These are phyloP conservation scores for Alternaria panax DNA, from an alignment of 2,329 filamentous ascomycete species.

Conservation along the genomic window DNA sequence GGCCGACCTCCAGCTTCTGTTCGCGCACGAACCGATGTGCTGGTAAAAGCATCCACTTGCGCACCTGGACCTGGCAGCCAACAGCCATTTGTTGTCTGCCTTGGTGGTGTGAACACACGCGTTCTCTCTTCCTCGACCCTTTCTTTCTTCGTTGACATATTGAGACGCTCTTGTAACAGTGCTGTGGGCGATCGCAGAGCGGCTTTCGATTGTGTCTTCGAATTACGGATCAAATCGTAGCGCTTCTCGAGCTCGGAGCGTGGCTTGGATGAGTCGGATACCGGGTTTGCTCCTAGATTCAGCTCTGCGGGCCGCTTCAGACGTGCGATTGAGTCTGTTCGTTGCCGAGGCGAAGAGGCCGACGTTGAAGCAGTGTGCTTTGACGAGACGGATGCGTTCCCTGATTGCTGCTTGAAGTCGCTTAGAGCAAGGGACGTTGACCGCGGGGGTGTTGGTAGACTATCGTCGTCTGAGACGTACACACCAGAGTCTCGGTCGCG, in stretches of 20 bases:
- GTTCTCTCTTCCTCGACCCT: conserved; percentile 29
- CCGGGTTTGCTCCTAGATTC: conserved; percentile 29
- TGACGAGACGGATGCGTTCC: conserved; percentile 19
- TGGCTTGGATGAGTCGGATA: conserved; percentile 24
- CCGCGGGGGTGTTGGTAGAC: conserved; percentile 9
- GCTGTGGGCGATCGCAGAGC: conserved; percentile 44
- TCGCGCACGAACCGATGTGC: conserved; percentile 36
- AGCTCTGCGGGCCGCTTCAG: conserved; percentile 41
- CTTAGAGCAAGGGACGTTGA: conserved; percentile 20
- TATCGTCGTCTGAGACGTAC: conserved; percentile 31
- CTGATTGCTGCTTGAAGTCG: conserved; percentile 18
- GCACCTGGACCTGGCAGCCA: conserved; percentile 38
- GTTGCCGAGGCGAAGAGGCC: conserved; percentile 18
- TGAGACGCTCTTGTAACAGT: conserved; percentile 40
- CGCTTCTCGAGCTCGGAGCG: conserved; percentile 44
- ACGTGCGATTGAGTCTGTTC: conserved; percentile 19
- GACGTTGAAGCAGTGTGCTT: conserved; percentile 12
- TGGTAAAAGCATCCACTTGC: conserved; percentile 32
- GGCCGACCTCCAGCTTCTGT: conserved; percentile 33
- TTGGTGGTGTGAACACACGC: conserved; percentile 37
- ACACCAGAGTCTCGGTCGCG: conserved; percentile 36
- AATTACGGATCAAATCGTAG: conserved; percentile 43
- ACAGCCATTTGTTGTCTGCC: conserved; percentile 37
- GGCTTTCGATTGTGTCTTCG: conserved; percentile 37
- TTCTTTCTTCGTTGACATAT: conserved; percentile 30